Evolutionary conservation across 2,329 filamentous ascomycete species (phyloP).

Genomic region (Alternaria sp.): DNA sequence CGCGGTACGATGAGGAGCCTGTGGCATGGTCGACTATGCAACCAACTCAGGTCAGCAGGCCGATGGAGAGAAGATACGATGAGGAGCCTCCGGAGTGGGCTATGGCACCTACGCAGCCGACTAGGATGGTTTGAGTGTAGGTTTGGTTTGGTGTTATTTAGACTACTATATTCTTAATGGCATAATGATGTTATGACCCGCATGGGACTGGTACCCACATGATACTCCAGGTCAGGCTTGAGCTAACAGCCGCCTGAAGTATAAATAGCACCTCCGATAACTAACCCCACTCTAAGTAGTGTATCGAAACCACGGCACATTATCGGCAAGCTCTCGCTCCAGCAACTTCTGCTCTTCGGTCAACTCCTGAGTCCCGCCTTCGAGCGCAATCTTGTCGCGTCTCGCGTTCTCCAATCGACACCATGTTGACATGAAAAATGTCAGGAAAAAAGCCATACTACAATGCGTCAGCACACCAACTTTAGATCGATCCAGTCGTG

Average conservation of each 20-base stretch:
- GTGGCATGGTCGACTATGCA: slow-evolving; percentile 26
- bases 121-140: slow-evolving; percentile 25
- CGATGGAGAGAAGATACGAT: slow-evolving; percentile 14
- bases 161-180: slow-evolving; percentile 21
- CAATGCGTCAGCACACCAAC: slow-evolving; percentile 7
- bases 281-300: slow-evolving; percentile 19
- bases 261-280: background rate
- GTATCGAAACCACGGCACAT: slow-evolving; percentile 59
- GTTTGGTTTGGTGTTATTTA: slow-evolving; percentile 2
- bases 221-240: background rate
- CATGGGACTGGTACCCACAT: background rate
- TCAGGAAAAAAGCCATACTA: slow-evolving; percentile 61
- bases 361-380: slow-evolving; percentile 55
- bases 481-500: background rate
- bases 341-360: slow-evolving; percentile 62
- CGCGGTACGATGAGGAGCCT: slow-evolving; percentile 30
- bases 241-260: slow-evolving; percentile 1
- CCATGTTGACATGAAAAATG: slow-evolving; percentile 66
- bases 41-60: slow-evolving; percentile 22
- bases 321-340: slow-evolving; percentile 66
- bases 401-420: slow-evolving; percentile 65
- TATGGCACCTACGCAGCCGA: slow-evolving; percentile 31
- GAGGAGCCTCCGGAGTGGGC: slow-evolving; percentile 18
- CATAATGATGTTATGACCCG: slow-evolving; percentile 25
- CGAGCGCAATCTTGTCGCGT: slow-evolving; percentile 57